phyloP scores from a whole-genome alignment of 2,329 filamentous ascomycete genomes.

The Talaromyces verruculosus region DNA sequence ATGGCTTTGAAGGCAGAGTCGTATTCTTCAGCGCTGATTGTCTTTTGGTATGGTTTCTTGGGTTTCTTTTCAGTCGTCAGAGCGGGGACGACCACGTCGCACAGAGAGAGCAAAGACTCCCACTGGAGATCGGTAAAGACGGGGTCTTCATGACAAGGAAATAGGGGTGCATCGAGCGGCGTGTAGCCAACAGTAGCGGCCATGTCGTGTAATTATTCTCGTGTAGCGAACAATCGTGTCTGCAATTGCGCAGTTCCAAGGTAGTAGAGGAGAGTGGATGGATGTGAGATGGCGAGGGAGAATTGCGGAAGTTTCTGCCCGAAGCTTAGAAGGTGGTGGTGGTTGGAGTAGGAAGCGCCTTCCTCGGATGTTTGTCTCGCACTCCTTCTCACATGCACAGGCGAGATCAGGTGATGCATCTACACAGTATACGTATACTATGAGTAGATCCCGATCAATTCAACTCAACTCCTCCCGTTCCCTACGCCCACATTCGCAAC shows the following conservation, averaged over 20 bases:
- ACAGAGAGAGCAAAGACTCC: slow-evolving; percentile 58
- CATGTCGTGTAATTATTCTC: background rate
- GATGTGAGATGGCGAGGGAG: background rate
- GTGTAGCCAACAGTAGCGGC: slow-evolving; percentile 6
- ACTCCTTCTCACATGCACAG: background rate
- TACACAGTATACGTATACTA: no score
- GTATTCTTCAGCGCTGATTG: slow-evolving; percentile 44
- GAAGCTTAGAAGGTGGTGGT: background rate
- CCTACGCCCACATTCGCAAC: background rate
- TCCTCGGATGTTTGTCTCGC: background rate
- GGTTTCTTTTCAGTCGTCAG: slow-evolving; percentile 45
- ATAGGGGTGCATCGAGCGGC: slow-evolving; percentile 47
- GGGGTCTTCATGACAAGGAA: slow-evolving; percentile 48
- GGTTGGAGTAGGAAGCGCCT: background rate
- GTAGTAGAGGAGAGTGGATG: background rate
- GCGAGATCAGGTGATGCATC: background rate
- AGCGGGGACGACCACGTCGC: slow-evolving; percentile 58
- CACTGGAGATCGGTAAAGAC: slow-evolving; percentile 58
- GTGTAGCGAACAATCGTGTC: background rate
- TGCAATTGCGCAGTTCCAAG: no score
- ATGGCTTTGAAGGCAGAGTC: slow-evolving; percentile 29
- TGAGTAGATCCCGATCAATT: background rate
- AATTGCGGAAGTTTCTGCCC: background rate
- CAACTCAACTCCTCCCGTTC: background rate
- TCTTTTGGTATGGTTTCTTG: slow-evolving; percentile 38